A percentile compares a stretch with the other conserved stretches of the same genome.
Conservation (phyloP, 2,329 filamentous ascomycete species). For the Colletotrichum agaves region DNA sequence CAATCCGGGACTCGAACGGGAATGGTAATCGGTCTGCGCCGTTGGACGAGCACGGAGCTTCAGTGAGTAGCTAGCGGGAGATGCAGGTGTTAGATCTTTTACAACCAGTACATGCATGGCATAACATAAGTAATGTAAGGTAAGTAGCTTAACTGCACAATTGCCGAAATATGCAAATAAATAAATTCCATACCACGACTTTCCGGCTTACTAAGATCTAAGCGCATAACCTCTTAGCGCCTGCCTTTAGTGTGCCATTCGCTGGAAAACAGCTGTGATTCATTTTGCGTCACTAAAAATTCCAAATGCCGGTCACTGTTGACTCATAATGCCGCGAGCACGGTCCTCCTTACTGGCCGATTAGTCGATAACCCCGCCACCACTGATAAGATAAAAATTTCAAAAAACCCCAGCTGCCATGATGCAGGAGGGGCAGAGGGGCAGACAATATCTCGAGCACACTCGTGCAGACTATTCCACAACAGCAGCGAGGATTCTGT, state of each 20-base stretch:
- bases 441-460: conserved; percentile 8
- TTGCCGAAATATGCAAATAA: too few species aligned
- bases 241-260: neutral
- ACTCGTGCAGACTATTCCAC: neutral
- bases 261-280: neutral
- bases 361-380: conserved; percentile 26
- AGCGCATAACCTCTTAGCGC: neutral
- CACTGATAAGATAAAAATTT: conserved; percentile 38
- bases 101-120: too few species aligned
- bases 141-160: too few species aligned
- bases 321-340: conserved; percentile 26
- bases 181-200: too few species aligned
- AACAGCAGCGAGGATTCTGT: neutral
- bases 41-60: too few species aligned
- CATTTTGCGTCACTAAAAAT: neutral
- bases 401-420: conserved; percentile 8
- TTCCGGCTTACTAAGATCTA: too few species aligned
- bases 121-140: too few species aligned
- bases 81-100: too few species aligned
- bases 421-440: conserved; percentile 34
- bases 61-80: too few species aligned
- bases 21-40: too few species aligned
- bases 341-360: neutral
- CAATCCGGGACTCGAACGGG: too few species aligned
- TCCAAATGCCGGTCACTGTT: conserved; percentile 1